Conservation (phyloP, 2,329 filamentous ascomycete genomes). For the Fusarium virguliforme region DNA sequence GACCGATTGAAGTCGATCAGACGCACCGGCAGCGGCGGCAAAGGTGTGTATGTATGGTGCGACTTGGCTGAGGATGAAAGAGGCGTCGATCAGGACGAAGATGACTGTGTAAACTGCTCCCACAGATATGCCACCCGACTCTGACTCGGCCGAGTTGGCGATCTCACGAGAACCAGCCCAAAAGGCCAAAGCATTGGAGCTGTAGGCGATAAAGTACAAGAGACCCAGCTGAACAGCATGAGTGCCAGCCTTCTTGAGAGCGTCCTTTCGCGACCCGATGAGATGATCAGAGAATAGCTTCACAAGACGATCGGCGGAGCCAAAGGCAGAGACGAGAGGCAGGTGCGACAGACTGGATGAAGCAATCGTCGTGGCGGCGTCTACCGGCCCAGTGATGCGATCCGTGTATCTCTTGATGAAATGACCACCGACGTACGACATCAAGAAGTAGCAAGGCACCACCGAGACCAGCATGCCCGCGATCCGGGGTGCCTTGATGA, state of each 20-base stretch:
- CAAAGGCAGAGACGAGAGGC: background rate
- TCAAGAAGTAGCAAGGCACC: conserved; percentile 14
- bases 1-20: conserved; percentile 64
- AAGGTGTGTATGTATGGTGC: conserved; percentile 75
- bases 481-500: conserved; percentile 13
- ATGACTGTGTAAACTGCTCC: conserved; percentile 72
- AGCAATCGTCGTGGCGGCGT: conserved; percentile 3
- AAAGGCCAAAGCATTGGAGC: conserved; percentile 76
- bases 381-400: background rate
- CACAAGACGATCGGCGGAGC: conserved; percentile 6
- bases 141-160: conserved; percentile 54
- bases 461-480: conserved; percentile 16
- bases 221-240: conserved; percentile 71
- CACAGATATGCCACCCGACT: conserved; percentile 55
- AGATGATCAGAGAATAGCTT: conserved; percentile 11
- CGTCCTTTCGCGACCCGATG: conserved; percentile 64
- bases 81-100: conserved; percentile 70
- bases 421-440: conserved; percentile 13
- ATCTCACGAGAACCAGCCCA: conserved; percentile 74
- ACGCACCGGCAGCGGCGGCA: conserved; percentile 70
- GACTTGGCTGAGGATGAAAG: conserved; percentile 66
- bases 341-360: background rate
- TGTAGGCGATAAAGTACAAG: conserved; percentile 77
- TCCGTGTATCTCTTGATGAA: conserved; percentile 4
- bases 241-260: conserved; percentile 69